phyloP scores from a whole-genome alignment of 192 early-diverging fungal species.

The Backusella macrospora region DNA sequence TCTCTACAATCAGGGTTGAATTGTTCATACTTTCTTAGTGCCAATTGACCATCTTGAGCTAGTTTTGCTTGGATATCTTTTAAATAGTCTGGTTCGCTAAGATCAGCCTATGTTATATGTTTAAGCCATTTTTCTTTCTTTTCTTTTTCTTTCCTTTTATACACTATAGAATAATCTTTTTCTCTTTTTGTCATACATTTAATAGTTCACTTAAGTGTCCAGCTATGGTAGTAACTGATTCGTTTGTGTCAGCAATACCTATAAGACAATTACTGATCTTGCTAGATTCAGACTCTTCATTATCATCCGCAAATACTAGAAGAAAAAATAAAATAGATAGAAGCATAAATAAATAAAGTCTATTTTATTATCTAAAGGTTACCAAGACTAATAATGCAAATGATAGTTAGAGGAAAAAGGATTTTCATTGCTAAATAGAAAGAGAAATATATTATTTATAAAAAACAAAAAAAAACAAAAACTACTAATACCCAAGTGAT shows the following conservation, averaged over 20 bases:
- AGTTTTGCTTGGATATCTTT: background rate
- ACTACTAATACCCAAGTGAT: too few species aligned
- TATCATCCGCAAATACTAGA: background rate
- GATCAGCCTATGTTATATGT: background rate
- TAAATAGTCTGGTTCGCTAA: background rate
- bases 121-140: background rate
- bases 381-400: too few species aligned
- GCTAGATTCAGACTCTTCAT: background rate
- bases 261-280: background rate
- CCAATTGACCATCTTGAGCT: background rate
- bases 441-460: too few species aligned
- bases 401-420: too few species aligned
- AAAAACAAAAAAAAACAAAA: too few species aligned
- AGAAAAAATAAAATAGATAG: background rate
- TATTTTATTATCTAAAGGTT: too few species aligned
- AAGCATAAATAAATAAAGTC: too few species aligned
- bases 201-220: background rate
- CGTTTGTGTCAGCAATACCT: background rate
- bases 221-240: background rate
- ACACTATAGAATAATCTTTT: too few species aligned
- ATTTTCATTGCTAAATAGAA: too few species aligned
- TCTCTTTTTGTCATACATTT: background rate
- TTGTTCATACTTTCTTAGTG: background rate
- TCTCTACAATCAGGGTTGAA: background rate
- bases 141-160: background rate